Evolutionary conservation across 768 basidiomycete species (phyloP).

Genomic region (Tylopilus balloui): DNA sequence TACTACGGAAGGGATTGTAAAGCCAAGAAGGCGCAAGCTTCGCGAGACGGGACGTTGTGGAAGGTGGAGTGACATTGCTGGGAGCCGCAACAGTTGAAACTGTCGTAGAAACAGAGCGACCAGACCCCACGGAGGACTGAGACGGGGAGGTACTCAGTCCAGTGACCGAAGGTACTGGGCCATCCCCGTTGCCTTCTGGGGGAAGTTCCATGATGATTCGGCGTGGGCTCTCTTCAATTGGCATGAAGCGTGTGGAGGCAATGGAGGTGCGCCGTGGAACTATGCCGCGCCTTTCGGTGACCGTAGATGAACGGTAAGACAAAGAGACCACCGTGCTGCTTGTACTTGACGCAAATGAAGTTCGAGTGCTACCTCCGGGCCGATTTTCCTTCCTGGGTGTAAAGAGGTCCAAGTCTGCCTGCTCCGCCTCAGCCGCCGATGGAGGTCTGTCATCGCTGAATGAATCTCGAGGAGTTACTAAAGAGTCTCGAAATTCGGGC

Average conservation of each 20-base stretch:
- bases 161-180: conserved; percentile 30
- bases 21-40: conserved; percentile 76
- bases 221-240: conserved; percentile 71
- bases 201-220: conserved; percentile 49
- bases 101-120: conserved; percentile 44
- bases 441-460: conserved; percentile 34
- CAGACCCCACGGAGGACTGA: conserved; percentile 56
- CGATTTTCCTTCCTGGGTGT: conserved; percentile 41
- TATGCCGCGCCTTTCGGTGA: conserved; percentile 37
- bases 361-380: conserved; percentile 28
- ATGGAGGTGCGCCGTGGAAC: conserved; percentile 48
- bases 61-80: conserved; percentile 18
- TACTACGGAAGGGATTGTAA: conserved; percentile 69
- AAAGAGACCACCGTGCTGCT: conserved; percentile 35
- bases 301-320: conserved; percentile 32
- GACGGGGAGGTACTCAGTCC: conserved; percentile 61
- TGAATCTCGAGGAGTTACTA: conserved; percentile 32
- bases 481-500: conserved; percentile 38
- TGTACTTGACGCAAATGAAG: conserved; percentile 40
- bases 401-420: conserved; percentile 72
- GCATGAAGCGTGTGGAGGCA: conserved; percentile 44
- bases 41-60: conserved; percentile 39
- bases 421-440: conserved; percentile 57
- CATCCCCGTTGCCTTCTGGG: conserved; percentile 34
- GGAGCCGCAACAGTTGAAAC: conserved; percentile 19